Conservation (phyloP, 129 eudicot species). For the Flaveria trinervia region DNA sequence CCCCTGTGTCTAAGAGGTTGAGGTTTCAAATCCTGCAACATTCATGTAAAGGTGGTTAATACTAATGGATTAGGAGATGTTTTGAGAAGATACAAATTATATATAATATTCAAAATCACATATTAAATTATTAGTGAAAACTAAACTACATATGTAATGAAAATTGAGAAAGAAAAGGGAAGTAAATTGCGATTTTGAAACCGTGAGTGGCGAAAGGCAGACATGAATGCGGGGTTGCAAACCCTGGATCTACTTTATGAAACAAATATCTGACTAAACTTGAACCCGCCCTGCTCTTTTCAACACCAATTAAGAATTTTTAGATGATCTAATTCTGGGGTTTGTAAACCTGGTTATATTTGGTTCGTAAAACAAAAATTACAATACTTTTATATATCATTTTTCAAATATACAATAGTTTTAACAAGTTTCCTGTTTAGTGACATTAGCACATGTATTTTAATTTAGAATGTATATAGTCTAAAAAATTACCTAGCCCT, state of each 20-base stretch:
- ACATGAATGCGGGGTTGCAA: background rate
- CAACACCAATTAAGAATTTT: background rate
- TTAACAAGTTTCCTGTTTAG: background rate
- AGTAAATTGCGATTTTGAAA: too few species aligned
- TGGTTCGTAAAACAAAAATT: too few species aligned
- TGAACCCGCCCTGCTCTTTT: background rate
- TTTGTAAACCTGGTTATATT: background rate
- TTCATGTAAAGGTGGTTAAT: too few species aligned
- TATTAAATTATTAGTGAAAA: background rate
- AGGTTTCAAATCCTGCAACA: too few species aligned
- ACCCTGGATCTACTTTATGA: background rate
- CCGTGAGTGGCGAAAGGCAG: too few species aligned
- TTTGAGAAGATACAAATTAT: too few species aligned
- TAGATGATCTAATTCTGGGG: background rate
- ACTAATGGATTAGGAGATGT: too few species aligned
- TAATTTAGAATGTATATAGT: too few species aligned
- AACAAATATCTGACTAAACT: background rate
- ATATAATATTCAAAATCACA: background rate
- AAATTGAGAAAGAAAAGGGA: background rate
- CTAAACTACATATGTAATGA: background rate
- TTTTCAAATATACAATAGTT: background rate
- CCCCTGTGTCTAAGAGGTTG: too few species aligned
- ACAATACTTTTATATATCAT: too few species aligned
- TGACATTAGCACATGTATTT: background rate
- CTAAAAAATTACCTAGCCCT: too few species aligned